Percentiles rank a stretch among this genome's conserved stretches.
Evolutionary conservation across 208 protist genomes (phyloP).

Genomic region (Leishmania amazonensis): DNA sequence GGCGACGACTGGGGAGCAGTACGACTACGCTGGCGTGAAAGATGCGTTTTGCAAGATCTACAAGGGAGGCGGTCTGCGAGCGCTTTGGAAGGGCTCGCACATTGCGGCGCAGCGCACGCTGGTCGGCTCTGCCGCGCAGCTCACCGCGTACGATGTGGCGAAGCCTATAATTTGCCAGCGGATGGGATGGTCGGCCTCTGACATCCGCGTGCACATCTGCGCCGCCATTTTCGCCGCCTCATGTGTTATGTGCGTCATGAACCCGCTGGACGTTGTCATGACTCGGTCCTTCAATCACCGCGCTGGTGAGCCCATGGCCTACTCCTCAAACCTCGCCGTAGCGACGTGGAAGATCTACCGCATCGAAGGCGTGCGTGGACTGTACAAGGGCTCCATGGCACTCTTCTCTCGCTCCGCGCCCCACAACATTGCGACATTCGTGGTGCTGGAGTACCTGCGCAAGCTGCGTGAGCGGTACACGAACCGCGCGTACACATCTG

Average conservation of each 20-base stretch:
- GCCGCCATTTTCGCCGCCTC: slow-evolving; percentile 36
- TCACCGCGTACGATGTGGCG: slow-evolving; percentile 55
- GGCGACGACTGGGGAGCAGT: slow-evolving; percentile 49
- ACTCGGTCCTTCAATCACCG: slow-evolving; percentile 59
- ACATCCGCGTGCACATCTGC: slow-evolving; percentile 55
- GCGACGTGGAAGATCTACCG: slow-evolving; percentile 47
- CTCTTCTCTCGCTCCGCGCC: slow-evolving; percentile 61
- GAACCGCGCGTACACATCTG: slow-evolving; percentile 54
- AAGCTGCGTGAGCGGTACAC: slow-evolving; percentile 50
- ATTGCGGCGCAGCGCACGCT: slow-evolving; percentile 50
- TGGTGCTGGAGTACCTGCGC: slow-evolving; percentile 58
- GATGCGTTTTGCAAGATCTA: slow-evolving; percentile 54
- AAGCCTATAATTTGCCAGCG: slow-evolving; percentile 24
- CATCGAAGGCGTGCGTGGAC: slow-evolving; percentile 62
- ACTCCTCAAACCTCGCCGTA: slow-evolving; percentile 36
- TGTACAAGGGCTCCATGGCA: slow-evolving; percentile 72
- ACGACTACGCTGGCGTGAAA: slow-evolving; percentile 44
- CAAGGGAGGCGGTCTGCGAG: slow-evolving; percentile 37
- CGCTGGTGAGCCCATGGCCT: slow-evolving; percentile 17
- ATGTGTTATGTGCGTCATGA: slow-evolving; percentile 45
- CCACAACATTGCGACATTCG: slow-evolving; percentile 68
- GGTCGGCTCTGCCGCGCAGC: slow-evolving; percentile 46
- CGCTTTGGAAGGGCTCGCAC: slow-evolving; percentile 48
- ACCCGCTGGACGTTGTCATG: slow-evolving; percentile 73
- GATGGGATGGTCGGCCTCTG: slow-evolving; percentile 28